phyloP scores from a whole-genome alignment of 176 grass and related monocot genomes.

The Aegilops umbellulata region DNA sequence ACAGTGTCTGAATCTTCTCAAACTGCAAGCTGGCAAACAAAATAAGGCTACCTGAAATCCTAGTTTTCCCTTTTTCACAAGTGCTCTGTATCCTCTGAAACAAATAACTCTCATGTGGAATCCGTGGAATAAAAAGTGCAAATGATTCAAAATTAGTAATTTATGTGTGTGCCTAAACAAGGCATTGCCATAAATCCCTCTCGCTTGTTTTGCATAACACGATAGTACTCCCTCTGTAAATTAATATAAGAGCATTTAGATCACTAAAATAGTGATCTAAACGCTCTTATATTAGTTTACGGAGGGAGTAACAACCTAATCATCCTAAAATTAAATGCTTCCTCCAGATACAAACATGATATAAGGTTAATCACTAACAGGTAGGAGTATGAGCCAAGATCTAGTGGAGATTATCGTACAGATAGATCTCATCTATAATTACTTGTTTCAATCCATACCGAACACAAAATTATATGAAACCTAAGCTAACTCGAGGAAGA shows the following conservation, averaged over 20 bases:
- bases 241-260: too few species aligned
- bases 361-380: neutral
- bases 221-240: too few species aligned
- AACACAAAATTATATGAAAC: neutral
- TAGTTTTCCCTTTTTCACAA: neutral
- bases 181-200: neutral
- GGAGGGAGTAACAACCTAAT: neutral
- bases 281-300: too few species aligned
- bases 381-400: neutral
- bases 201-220: neutral
- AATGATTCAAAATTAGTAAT: neutral
- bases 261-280: too few species aligned
- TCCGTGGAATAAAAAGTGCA: neutral
- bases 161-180: too few species aligned
- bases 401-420: neutral
- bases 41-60: neutral
- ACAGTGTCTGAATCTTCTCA: neutral
- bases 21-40: neutral
- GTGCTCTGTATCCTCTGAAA: neutral
- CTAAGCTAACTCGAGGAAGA: neutral
- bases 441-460: neutral
- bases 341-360: neutral
- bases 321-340: neutral
- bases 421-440: neutral
- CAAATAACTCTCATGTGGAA: neutral